Percentiles rank a stretch among this genome's conserved stretches.
Conservation (phyloP, 768 basidiomycete species). For the Russula brevipes region DNA sequence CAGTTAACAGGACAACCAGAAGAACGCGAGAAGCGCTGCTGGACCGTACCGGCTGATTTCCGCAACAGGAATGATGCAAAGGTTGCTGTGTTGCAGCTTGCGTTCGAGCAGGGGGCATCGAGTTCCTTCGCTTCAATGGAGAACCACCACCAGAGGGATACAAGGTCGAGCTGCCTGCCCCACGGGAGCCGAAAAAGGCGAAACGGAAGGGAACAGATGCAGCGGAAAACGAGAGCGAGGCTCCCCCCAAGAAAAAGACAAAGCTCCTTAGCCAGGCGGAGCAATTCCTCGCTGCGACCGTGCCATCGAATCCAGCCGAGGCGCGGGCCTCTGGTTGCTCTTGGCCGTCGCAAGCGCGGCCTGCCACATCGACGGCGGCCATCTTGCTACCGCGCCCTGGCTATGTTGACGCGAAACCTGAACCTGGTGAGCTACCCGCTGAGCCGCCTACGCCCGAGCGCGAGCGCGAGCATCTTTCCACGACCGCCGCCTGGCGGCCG, state of each 20-base stretch:
- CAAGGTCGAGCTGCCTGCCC: slow-evolving; percentile 31
- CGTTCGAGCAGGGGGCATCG: slow-evolving; percentile 52
- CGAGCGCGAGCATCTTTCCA: not conserved
- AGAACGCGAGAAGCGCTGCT: slow-evolving; percentile 39
- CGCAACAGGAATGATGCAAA: slow-evolving; percentile 58
- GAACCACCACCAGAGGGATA: slow-evolving; percentile 40
- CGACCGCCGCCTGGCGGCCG: not conserved
- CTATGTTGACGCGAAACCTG: slow-evolving; percentile 17
- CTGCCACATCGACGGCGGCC: not conserved
- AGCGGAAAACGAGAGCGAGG: not conserved
- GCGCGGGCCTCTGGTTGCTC: not conserved
- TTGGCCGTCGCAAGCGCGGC: not conserved
- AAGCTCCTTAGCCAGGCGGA: slow-evolving; percentile 11
- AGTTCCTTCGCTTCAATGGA: slow-evolving; percentile 55
- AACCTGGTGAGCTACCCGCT: slow-evolving; percentile 13
- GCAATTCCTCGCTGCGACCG: slow-evolving; percentile 4
- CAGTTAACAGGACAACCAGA: slow-evolving; percentile 34
- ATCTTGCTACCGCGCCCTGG: slow-evolving; percentile 23
- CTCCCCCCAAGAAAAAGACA: not conserved
- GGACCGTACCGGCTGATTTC: slow-evolving; percentile 46
- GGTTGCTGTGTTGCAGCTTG: slow-evolving; percentile 47
- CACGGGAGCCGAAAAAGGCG: slow-evolving; percentile 20
- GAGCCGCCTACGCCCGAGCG: not conserved
- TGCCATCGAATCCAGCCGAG: not conserved
- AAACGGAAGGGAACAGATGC: slow-evolving; percentile 26